Evolutionary conservation across 2,329 filamentous ascomycete genomes (phyloP), one percentile per base, ranked within the genome.

Genomic region (Phoma herbarum): DNA sequence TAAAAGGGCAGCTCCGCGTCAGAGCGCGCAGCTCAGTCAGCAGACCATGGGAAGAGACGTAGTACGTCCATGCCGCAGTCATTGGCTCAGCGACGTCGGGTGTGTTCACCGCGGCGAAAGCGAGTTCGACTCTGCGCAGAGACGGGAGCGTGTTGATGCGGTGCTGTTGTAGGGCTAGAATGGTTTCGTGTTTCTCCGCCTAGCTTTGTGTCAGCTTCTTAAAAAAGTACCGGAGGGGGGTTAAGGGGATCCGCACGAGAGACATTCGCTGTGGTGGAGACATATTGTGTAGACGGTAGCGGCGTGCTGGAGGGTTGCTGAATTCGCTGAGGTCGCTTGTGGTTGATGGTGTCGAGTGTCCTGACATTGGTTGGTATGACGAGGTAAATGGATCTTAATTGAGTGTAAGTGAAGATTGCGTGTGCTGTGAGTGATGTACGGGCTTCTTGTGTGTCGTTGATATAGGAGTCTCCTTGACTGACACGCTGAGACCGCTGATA

Each of bases 81-180:
- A 92, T 89, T 11, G 89, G 87, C 26, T 83, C 82, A 14, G 84
- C 84, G 45, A 90, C 85, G 52, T 87, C 85, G 42, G 85, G 81
- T 39, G 83, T 80, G 29, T 86, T 82, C 59, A 85, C 83, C 2
- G 80, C 75, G 3, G 87, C 85, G 23, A 90, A 88, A 4, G 85
- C 81, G 55, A 86, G 85, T 73, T 93, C 90, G 65, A 91, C 87
- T 16, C 88, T 87, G 64, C 89, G 87, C 26, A 92, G 84, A 62
- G 90, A 89, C 0, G 86, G 88, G 20, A 92, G 81, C 0, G 90
- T 92, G 72, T 92, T 92, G 73, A 92, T 81, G n/a, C 85, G 85
- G 68, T 90, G 88, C 0, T 85, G 86, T 42, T 80, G 80, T 22
- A 92, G 82, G 0, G 87, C 86, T 23, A 86, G 80, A 62, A 91